Base-by-base conservation (phyloP, 306 rosid genomes). In the Lathyrus oleraceus region DNA sequence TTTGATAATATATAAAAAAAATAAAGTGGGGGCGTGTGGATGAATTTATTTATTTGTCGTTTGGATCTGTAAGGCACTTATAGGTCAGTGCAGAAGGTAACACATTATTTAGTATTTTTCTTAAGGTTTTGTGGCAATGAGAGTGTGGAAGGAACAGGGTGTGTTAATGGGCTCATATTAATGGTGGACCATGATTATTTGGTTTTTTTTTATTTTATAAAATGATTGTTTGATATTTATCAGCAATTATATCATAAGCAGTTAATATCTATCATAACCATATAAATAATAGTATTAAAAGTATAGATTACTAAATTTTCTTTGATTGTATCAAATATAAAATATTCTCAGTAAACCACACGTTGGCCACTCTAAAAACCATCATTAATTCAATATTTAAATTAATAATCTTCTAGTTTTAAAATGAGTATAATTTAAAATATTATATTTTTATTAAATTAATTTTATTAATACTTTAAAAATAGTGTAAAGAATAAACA, bases 171-270 rank as follows among this genome's bases (percentile, higher is more conserved):
- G 54, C 17, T 82, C 59, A 70, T 54, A 63, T 53, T 69, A 39
- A 51, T 81, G 81, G 84, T 81, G 89, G 89, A 25, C 79, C 82
- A 74, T 77, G 61, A 79, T 72, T 83, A 42, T 14, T 23, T 61
- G 27, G 16, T 14, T 51, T 2, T 47, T 47, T 45, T 5, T 4
- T 47, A 1, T n/a, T n/a, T n/a, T n/a, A 47, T 15, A 13, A 6
- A 15, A n/a, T 47, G 53, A n/a, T 47, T 47, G 15, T 47, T 47
- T 82, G 83, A 72, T 76, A 73, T 75, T 68, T 67, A 63, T 12
- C 0, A 44, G 14, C 75, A 73, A 73, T 38, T 72, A 68, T 60
- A 73, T 73, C 40, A 53, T 73, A 57, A 68, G 49, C 14, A 63
- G 35, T 4, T 21, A 57, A 57, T 2, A 13, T 73, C 30, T 13